phyloP scores from a whole-genome alignment of 2,329 filamentous ascomycete species.

The Arthrinium puccinioides region DNA sequence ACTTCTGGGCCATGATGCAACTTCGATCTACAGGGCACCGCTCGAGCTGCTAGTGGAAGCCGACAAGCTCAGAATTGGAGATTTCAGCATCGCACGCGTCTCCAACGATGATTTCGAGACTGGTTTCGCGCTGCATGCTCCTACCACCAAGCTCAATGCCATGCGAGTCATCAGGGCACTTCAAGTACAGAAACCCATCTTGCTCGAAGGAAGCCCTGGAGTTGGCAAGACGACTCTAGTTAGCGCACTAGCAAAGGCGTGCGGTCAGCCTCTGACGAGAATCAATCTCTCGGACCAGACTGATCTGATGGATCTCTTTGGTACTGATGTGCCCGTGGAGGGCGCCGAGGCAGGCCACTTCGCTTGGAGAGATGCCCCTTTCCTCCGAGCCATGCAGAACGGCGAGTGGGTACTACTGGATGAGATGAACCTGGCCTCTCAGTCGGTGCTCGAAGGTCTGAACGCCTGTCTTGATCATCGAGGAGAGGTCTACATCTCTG shows the following conservation, averaged over 20 bases:
- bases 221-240: slow-evolving; percentile 96
- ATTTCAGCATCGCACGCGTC: slow-evolving; percentile 60
- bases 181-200: slow-evolving; percentile 81
- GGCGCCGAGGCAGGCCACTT: slow-evolving; percentile 88
- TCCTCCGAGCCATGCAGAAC: slow-evolving; percentile 91
- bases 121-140: slow-evolving; percentile 75
- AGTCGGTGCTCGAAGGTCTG: slow-evolving; percentile 90
- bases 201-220: slow-evolving; percentile 94
- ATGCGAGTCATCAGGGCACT: slow-evolving; percentile 87
- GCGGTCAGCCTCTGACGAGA: slow-evolving; percentile 75
- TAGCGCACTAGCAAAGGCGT: slow-evolving; percentile 71
- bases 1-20: slow-evolving; percentile 57
- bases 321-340: slow-evolving; percentile 91
- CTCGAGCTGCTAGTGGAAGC: slow-evolving; percentile 51
- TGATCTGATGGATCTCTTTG: slow-evolving; percentile 94
- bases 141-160: slow-evolving; percentile 82
- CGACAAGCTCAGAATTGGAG: slow-evolving; percentile 58
- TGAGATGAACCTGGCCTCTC: slow-evolving; percentile 97
- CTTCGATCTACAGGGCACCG: slow-evolving; percentile 55
- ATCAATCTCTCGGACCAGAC: slow-evolving; percentile 99
- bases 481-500: slow-evolving; percentile 90
- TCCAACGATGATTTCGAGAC: slow-evolving; percentile 41
- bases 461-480: slow-evolving; percentile 96
- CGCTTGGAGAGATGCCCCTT: slow-evolving; percentile 91
- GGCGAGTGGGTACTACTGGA: slow-evolving; percentile 96